Base-by-base conservation (phyloP, 2,329 filamentous ascomycete species). In the Cordyceps tenuipes region DNA sequence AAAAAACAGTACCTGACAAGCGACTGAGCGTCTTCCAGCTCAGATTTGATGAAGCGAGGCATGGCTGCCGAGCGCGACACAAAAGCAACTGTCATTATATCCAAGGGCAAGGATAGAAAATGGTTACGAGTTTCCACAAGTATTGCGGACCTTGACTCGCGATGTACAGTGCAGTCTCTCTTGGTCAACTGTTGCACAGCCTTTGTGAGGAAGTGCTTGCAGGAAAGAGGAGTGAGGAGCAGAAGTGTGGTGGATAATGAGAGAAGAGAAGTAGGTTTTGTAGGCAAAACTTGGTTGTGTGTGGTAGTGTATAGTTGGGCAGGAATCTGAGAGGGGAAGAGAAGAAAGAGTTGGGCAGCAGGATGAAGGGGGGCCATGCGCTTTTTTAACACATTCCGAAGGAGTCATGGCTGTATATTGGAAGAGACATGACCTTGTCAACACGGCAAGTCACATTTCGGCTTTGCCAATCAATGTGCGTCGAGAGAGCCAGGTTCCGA, bases 1-100 rank as follows among this genome's bases (percentile, higher is more conserved):
- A 76, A 77, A 72, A 78, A 78, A 77, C 79, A 82, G 76, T 85
- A 85, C 82, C 82, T 85, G 76, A 80, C 77, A 70, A 82, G 78
- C 69, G 79, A 81, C 70, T 82, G 77, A 73, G 82, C 79, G 74
- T 84, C 80, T 72, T 82, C 80, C 74, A 82, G 77, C 70, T 83
- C 80, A 73, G 78, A 70, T 68, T 77, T 66, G 62, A 68, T 75
- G 76, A 76, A 82, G 73, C 76, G 76, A 70, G 80, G 75, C 80
- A 83, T 82, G 68, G 75, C 69, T 66, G 70, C 76, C 75, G 72
- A 73, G 69, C 74, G 76, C 67, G 77, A 69, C 71, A 77, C 71
- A 72, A 79, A 71, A 70, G 76, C 72, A 75, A 70, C 66, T 69
- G 77, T 77, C 77, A 80, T 80, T 71, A 71, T 75, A 71, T 76